These are phyloP conservation scores for Margaritispora aquatica DNA, from an alignment of 495 filamentous ascomycete species.

Conservation along the genomic window DNA sequence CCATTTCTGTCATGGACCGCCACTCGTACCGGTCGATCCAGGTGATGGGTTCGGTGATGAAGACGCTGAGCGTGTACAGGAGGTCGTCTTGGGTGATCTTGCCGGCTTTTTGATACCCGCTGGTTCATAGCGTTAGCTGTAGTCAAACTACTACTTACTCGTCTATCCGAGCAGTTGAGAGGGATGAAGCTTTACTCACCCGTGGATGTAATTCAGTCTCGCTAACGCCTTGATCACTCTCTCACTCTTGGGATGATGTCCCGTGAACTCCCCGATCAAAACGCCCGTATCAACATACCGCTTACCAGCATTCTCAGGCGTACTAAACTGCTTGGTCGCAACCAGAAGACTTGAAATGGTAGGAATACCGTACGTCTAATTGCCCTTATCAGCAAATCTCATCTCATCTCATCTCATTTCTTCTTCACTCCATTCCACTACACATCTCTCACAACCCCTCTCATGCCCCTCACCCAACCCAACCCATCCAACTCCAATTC, in stretches of 20 bases:
- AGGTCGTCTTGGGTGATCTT: slow-evolving; percentile 59
- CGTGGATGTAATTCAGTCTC: slow-evolving; percentile 63
- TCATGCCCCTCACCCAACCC: too few relatives aligned
- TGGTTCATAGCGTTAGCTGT: neutral
- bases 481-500: too few relatives aligned
- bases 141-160: neutral
- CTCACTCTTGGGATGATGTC: slow-evolving; percentile 37
- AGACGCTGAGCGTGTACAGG: slow-evolving; percentile 61
- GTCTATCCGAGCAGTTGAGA: neutral
- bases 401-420: neutral
- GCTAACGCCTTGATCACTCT: slow-evolving; percentile 47
- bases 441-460: too few relatives aligned
- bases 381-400: neutral
- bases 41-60: slow-evolving; percentile 49
- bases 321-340: slow-evolving; percentile 52
- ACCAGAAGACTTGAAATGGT: slow-evolving; percentile 52
- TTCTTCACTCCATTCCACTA: neutral
- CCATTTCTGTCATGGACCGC: slow-evolving; percentile 53
- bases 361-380: slow-evolving; percentile 57
- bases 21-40: slow-evolving; percentile 59
- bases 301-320: slow-evolving; percentile 44
- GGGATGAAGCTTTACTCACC: neutral
- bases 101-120: slow-evolving; percentile 48
- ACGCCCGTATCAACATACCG: slow-evolving; percentile 58
- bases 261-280: slow-evolving; percentile 50